Evolutionary conservation across 768 basidiomycete species (phyloP).

Genomic region (Harrya chromipes): DNA sequence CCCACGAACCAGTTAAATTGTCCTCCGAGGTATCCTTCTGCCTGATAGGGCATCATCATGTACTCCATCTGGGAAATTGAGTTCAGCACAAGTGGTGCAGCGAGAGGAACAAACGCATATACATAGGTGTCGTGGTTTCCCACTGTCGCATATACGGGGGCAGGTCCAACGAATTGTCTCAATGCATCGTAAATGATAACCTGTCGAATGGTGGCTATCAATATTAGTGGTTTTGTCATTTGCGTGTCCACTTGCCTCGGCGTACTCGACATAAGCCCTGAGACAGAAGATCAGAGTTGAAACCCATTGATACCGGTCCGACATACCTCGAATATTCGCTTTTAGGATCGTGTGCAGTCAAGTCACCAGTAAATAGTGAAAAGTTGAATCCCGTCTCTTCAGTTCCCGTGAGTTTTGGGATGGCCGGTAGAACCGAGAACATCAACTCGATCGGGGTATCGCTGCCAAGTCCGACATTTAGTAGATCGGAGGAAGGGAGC

Average conservation of each 20-base stretch:
- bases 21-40: constrained; percentile 28
- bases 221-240: not conserved
- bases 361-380: constrained; percentile 66
- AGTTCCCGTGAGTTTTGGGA: constrained; percentile 60
- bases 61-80: constrained; percentile 5
- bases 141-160: constrained; percentile 65
- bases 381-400: constrained; percentile 56
- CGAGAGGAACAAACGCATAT: not conserved
- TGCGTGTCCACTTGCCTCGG: constrained; percentile 41
- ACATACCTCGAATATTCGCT: constrained; percentile 55
- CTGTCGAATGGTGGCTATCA: constrained; percentile 28
- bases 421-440: constrained; percentile 55
- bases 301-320: not conserved
- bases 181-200: constrained; percentile 59
- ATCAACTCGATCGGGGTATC: constrained; percentile 59
- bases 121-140: constrained; percentile 78
- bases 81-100: not conserved
- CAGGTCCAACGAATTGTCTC: constrained; percentile 52
- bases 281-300: not conserved
- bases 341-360: constrained; percentile 67
- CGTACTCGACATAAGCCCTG: constrained; percentile 56
- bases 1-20: constrained; percentile 42
- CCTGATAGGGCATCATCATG: constrained; percentile 38
- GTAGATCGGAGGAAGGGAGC: not conserved
- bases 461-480: constrained; percentile 26